Conservation (phyloP, 2,329 filamentous ascomycete species). For the Fonsecaea nubica region DNA sequence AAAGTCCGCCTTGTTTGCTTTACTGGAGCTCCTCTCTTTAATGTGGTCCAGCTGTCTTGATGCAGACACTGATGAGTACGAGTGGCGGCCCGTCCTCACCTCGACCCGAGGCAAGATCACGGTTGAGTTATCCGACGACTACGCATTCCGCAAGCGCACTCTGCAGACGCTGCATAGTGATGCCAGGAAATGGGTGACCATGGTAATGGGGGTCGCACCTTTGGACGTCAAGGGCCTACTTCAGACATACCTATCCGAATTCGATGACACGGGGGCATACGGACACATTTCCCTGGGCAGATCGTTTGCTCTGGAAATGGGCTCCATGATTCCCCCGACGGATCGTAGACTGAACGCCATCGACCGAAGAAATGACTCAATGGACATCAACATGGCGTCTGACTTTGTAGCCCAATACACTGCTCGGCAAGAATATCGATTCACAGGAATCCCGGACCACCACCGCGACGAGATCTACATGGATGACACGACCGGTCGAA, state of each 20-base stretch:
- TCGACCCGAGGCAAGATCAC: slow-evolving; percentile 79
- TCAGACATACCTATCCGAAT: slow-evolving; percentile 92
- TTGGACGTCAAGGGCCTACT: slow-evolving; percentile 93
- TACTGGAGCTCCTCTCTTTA: slow-evolving; percentile 87
- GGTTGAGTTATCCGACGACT: slow-evolving; percentile 93
- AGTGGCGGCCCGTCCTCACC: slow-evolving; percentile 79
- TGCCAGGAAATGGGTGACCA: slow-evolving; percentile 79
- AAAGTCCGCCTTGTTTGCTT: slow-evolving; percentile 85
- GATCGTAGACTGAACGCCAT: slow-evolving; percentile 87
- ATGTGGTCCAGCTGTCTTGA: slow-evolving; percentile 97
- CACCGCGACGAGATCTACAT: slow-evolving; percentile 42
- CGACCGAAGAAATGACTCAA: slow-evolving; percentile 70
- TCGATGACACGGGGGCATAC: slow-evolving; percentile 87
- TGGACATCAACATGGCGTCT: slow-evolving; percentile 86
- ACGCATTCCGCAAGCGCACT: slow-evolving; percentile 78
- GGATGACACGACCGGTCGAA: slow-evolving; percentile 28
- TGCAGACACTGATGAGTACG: slow-evolving; percentile 91
- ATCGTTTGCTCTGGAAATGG: slow-evolving; percentile 93
- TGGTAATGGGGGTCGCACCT: slow-evolving; percentile 82
- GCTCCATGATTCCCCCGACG: slow-evolving; percentile 80
- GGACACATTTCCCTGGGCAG: slow-evolving; percentile 90
- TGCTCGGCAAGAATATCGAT: slow-evolving; percentile 92
- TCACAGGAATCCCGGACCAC: slow-evolving; percentile 76
- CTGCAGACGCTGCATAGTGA: slow-evolving; percentile 77
- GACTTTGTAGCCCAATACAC: slow-evolving; percentile 98